Conservation (phyloP, 106 monocot genomes). For the Narthecium ossifragum region DNA sequence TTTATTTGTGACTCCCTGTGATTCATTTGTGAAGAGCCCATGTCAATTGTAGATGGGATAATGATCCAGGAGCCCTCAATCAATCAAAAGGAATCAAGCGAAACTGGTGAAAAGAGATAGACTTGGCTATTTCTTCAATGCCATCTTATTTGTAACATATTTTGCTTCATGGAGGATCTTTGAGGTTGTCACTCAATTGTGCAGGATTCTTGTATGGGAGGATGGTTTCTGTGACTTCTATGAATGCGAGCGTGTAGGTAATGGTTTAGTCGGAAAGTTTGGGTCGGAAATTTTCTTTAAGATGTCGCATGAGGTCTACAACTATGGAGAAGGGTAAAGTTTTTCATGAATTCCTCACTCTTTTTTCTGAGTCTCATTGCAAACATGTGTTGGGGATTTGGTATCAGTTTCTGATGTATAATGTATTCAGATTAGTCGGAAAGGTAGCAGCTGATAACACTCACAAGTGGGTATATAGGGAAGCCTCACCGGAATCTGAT, state of each 20-base stretch:
- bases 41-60: slow-evolving; percentile 1
- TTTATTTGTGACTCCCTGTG: not conserved
- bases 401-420: not conserved
- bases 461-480: slow-evolving; percentile 1
- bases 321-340: not conserved
- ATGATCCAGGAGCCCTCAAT: not conserved
- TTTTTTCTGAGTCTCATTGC: not conserved
- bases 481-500: not conserved
- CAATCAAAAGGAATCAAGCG: not conserved
- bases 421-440: slow-evolving; percentile 3
- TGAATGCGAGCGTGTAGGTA: not conserved
- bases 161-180: not conserved
- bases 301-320: slow-evolving; percentile 1
- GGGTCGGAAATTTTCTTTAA: not conserved
- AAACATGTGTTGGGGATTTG: not conserved
- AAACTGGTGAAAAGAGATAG: not conserved
- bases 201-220: slow-evolving; percentile 10
- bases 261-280: not conserved
- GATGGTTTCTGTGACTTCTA: slow-evolving; percentile 8
- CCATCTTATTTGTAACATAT: not conserved
- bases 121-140: not conserved
- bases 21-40: not conserved
- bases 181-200: too few relatives aligned
- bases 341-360: too few relatives aligned
- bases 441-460: slow-evolving; percentile 11